phyloP scores from a whole-genome alignment of 192 early-diverging fungal genomes.

The Gamsiella multidivaricata region DNA sequence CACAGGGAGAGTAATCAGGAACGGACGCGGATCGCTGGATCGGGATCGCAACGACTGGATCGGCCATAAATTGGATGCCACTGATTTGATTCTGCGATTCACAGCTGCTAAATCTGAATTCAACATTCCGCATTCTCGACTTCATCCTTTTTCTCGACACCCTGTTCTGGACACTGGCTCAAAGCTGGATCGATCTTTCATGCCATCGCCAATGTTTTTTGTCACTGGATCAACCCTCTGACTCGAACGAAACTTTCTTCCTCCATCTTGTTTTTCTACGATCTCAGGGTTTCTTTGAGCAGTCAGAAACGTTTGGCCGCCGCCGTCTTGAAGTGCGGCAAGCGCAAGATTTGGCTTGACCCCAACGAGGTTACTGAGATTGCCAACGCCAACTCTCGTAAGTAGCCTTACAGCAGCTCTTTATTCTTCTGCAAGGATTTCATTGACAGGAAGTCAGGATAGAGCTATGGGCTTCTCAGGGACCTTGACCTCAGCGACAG shows the following conservation, averaged over 20 bases:
- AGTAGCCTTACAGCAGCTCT: slow-evolving; percentile 55
- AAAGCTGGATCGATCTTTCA: neutral
- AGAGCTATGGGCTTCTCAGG: neutral
- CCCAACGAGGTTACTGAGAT: slow-evolving; percentile 96
- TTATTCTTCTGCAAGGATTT: neutral
- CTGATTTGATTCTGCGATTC: slow-evolving; percentile 16
- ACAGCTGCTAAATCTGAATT: slow-evolving; percentile 8
- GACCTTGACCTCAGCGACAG: neutral
- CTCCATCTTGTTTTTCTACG: neutral
- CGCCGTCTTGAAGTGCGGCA: slow-evolving; percentile 95
- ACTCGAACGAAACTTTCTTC: neutral
- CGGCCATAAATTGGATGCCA: slow-evolving; percentile 7
- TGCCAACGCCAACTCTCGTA: slow-evolving; percentile 97
- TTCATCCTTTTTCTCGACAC: slow-evolving; percentile 10
- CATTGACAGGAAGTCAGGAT: neutral
- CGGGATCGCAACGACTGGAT: neutral
- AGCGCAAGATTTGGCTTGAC: slow-evolving; percentile 99
- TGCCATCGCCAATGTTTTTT: neutral
- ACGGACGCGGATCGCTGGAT: neutral
- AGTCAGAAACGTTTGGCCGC: slow-evolving; percentile 97
- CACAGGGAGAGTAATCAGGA: neutral
- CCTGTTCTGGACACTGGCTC: neutral
- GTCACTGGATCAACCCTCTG: neutral
- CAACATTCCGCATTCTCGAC: slow-evolving; percentile 10
- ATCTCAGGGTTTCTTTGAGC: slow-evolving; percentile 75